These are phyloP conservation scores for Amylostereum areolatum DNA, from an alignment of 1,284 basidiomycete species.

Conservation along the genomic window DNA sequence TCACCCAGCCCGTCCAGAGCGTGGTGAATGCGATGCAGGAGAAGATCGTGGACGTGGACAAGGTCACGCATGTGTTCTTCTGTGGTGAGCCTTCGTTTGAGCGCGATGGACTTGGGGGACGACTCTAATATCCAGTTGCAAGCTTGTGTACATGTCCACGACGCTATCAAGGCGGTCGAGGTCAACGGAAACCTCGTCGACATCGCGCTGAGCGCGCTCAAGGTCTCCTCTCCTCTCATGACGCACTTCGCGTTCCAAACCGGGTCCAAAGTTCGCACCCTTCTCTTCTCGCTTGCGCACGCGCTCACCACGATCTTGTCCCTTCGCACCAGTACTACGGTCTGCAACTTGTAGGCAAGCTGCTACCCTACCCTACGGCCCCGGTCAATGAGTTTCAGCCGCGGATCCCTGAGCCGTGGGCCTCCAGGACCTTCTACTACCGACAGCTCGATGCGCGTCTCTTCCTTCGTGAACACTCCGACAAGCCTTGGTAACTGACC, in stretches of 20 bases:
- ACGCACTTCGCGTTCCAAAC: conserved; percentile 2
- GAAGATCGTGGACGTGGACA: not conserved
- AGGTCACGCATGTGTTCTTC: too few relatives aligned
- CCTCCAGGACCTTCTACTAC: conserved; percentile 5
- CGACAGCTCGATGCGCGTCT: conserved; percentile 1
- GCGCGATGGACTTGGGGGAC: too few relatives aligned
- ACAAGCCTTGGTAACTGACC: not conserved
- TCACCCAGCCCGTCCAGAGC: not conserved
- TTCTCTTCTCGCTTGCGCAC: too few relatives aligned
- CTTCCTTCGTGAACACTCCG: not conserved
- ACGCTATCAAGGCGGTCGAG: too few relatives aligned
- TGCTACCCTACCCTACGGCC: not conserved
- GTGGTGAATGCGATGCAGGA: not conserved
- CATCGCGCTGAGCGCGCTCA: conserved; percentile 1
- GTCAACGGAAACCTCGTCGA: not conserved
- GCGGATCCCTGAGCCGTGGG: conserved; percentile 1
- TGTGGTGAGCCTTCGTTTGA: too few relatives aligned
- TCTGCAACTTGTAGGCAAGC: not conserved
- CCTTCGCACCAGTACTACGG: conserved; percentile 1
- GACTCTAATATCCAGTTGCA: too few relatives aligned
- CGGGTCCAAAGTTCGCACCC: not conserved
- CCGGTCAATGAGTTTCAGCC: conserved; percentile 1
- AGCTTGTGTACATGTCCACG: too few relatives aligned
- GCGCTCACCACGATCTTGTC: too few relatives aligned
- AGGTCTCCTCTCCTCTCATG: not conserved